phyloP scores from a whole-genome alignment of 2,329 filamentous ascomycete genomes.

The Grosmannia clavigera region DNA sequence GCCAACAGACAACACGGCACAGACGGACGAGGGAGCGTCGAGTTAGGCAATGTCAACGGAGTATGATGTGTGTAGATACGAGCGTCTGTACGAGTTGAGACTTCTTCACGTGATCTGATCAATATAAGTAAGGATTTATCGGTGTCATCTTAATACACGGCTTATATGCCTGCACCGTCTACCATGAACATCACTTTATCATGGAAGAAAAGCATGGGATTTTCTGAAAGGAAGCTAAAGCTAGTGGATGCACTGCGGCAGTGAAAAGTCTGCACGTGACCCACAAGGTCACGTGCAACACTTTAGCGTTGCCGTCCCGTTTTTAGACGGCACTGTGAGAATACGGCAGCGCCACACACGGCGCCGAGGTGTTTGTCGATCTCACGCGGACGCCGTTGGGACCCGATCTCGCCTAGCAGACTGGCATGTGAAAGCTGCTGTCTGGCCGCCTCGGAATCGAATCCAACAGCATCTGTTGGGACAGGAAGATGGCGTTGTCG shows the following conservation, averaged over 20 bases:
- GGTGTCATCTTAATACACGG: no score
- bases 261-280: no score
- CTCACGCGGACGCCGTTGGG: not conserved
- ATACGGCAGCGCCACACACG: not conserved
- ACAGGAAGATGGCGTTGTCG: not conserved
- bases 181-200: not conserved
- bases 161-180: not conserved
- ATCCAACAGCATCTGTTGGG: not conserved
- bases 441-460: not conserved
- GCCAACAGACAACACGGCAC: conserved; percentile 24
- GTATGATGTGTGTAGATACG: not conserved
- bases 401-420: not conserved
- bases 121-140: no score
- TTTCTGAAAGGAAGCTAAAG: no score
- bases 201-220: no score
- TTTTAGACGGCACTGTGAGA: not conserved
- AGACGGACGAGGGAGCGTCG: conserved; percentile 8
- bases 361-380: not conserved
- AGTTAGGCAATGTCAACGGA: not conserved
- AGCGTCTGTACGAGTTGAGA: not conserved
- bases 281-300: no score
- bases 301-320: not conserved
- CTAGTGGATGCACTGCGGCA: no score
- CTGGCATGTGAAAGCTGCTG: not conserved
- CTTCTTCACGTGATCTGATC: not conserved